Conservation (phyloP, 371 early-diverging fungal genomes). For the Apophysomyces ossiformis region DNA sequence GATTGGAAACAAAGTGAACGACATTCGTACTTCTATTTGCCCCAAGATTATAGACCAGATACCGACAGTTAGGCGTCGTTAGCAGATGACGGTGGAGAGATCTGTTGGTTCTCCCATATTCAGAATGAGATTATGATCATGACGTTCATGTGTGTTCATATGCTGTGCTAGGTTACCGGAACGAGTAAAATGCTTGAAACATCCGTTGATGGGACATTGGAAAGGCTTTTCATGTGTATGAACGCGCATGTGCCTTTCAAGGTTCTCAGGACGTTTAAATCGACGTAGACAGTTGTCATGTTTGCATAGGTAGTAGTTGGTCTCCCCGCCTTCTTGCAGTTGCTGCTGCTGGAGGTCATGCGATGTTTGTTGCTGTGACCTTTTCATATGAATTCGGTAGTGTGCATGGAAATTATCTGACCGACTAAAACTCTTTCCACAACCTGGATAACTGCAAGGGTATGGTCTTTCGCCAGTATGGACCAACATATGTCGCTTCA, state of each 20-base stretch:
- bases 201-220: slow-evolving; percentile 62
- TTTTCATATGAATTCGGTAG: slow-evolving; percentile 41
- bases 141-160: slow-evolving; percentile 56
- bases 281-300: slow-evolving; percentile 41
- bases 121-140: background rate
- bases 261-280: slow-evolving; percentile 82
- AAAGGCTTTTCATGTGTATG: slow-evolving; percentile 81
- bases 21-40: too few species aligned
- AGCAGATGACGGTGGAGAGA: background rate
- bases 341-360: background rate
- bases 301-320: background rate
- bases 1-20: too few species aligned
- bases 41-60: too few species aligned
- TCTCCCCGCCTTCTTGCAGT: background rate
- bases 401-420: slow-evolving; percentile 66
- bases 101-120: background rate
- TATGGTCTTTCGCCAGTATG: slow-evolving; percentile 61
- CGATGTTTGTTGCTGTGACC: slow-evolving; percentile 7
- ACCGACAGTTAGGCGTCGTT: too few species aligned
- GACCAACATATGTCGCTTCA: slow-evolving; percentile 75
- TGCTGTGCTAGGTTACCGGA: slow-evolving; percentile 71
- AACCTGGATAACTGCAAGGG: slow-evolving; percentile 58
- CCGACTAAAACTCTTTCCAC: slow-evolving; percentile 67
- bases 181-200: slow-evolving; percentile 78
- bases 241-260: slow-evolving; percentile 82